Conservation (phyloP, 2,329 filamentous ascomycete genomes). For the Chaetomium olivaceum region DNA sequence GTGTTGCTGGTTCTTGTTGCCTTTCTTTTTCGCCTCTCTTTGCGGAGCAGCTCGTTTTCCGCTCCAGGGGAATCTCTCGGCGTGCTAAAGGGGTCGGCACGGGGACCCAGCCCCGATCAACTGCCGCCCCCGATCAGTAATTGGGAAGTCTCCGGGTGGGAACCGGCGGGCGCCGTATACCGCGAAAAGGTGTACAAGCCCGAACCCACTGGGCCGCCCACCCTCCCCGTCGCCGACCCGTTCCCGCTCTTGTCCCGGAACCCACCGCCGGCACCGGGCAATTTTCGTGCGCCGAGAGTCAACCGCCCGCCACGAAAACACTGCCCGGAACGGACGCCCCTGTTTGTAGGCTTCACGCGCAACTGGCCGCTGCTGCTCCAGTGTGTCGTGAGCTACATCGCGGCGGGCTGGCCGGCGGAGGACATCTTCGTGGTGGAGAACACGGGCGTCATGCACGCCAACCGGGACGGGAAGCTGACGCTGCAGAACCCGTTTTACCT, state of each 20-base stretch:
- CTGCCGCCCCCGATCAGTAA: slow-evolving; percentile 9
- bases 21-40: slow-evolving; percentile 7
- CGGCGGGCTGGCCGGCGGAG: slow-evolving; percentile 54
- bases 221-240: slow-evolving; percentile 40
- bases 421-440: slow-evolving; percentile 59
- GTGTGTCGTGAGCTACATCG: slow-evolving; percentile 54
- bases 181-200: slow-evolving; percentile 39
- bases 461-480: slow-evolving; percentile 45
- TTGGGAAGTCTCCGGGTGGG: slow-evolving; percentile 26
- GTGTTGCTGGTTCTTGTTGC: slow-evolving; percentile 7
- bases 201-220: slow-evolving; percentile 35
- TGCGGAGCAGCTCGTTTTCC: neutral
- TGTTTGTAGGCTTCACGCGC: slow-evolving; percentile 50
- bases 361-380: slow-evolving; percentile 50
- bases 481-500: slow-evolving; percentile 57
- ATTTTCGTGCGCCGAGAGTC: slow-evolving; percentile 33
- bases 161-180: slow-evolving; percentile 16
- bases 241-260: slow-evolving; percentile 41
- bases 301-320: slow-evolving; percentile 40
- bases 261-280: slow-evolving; percentile 32
- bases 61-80: neutral
- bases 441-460: slow-evolving; percentile 53
- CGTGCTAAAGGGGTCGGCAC: neutral
- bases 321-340: slow-evolving; percentile 41
- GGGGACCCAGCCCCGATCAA: neutral